These are phyloP conservation scores for Salix brachista DNA, from an alignment of 345 rosid genomes.

Conservation along the genomic window DNA sequence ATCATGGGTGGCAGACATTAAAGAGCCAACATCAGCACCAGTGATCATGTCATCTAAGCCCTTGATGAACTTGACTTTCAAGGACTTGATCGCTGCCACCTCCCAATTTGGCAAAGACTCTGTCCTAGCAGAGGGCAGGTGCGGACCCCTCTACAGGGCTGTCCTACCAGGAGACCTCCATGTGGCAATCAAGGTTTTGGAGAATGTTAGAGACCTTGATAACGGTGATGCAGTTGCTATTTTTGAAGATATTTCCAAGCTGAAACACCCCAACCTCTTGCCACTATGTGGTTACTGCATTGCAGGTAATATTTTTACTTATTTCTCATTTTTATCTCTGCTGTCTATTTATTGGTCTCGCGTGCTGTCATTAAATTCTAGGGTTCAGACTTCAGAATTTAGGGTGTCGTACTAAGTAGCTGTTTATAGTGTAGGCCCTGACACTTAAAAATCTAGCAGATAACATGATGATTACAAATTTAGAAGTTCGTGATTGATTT, in stretches of 20 bases:
- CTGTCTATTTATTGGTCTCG: conserved; percentile 28
- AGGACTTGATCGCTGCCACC: conserved; percentile 93
- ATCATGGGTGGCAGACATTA: conserved; percentile 91
- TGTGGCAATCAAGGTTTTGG: conserved; percentile 91
- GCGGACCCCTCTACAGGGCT: conserved; percentile 81
- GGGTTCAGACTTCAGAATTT: neutral
- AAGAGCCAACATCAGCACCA: conserved; percentile 76
- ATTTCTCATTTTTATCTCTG: neutral
- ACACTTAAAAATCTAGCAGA: conserved; percentile 14
- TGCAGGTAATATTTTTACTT: conserved; percentile 51
- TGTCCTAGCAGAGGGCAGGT: conserved; percentile 64
- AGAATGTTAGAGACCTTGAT: conserved; percentile 52
- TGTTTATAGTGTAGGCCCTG: neutral
- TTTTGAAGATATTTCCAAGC: conserved; percentile 65
- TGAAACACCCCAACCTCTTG: conserved; percentile 78
- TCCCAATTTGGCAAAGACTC: conserved; percentile 88
- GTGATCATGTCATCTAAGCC: conserved; percentile 85
- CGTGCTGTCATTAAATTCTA: conserved; percentile 24
- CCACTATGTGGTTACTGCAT: conserved; percentile 91
- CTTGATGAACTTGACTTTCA: conserved; percentile 78
- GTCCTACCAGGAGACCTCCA: conserved; percentile 83
- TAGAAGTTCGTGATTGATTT: conserved; percentile 10
- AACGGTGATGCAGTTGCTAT: conserved; percentile 46
- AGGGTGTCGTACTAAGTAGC: conserved; percentile 16
- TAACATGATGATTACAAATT: conserved; percentile 15